Evolutionary conservation across 768 basidiomycete species (phyloP), one percentile per base, ranked within the genome.

Genomic region (Pulveroboletus ravenelii): DNA sequence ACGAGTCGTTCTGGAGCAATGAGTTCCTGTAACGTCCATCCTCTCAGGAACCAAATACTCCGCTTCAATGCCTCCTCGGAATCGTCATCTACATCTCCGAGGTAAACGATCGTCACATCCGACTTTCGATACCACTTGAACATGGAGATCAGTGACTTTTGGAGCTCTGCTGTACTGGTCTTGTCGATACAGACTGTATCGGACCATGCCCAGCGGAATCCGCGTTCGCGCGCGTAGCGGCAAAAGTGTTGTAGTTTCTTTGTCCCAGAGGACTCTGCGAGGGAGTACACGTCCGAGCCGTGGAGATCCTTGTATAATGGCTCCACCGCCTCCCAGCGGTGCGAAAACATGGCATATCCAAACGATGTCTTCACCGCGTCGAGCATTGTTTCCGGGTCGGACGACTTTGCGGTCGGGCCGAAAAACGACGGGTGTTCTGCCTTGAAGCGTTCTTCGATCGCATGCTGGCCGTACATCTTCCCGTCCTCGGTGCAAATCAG

Each of bases 171-270:
- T 35, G 62, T 65, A 17, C 64, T 67, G 44, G 36, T 41, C 35
- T 63, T 65, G 41, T 66, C 62, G 41, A 68, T 63, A 37, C 65
- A 66, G 7, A 56, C 63, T 0, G 66, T 66, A 14, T 67, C 66
- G 0, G 55, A 57, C 65, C 65, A 68, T 3, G 59, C 66, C 54
- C 60, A 65, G 8, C 50, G 51, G 48, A 55, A 58, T 9, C 63
- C 63, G 6, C 41, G 40, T 43, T 56, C 54, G 20, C 58, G 52
- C 6, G 63, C 60, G 3, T 45, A 35, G 8, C 47, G 48, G 41
- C 57, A 62, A 51, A 63, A 64, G 1, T 51, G 40, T 18, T 52
- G 60, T 32, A 63, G 13, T 10, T 63, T 63, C 14, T 5, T 30
- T 15, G 51, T 36, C 5, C 52, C 60, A 10, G 48, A 29, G 10